Base-by-base conservation (phyloP, 1,284 basidiomycete genomes). In the Leccinum pallidistipes region DNA sequence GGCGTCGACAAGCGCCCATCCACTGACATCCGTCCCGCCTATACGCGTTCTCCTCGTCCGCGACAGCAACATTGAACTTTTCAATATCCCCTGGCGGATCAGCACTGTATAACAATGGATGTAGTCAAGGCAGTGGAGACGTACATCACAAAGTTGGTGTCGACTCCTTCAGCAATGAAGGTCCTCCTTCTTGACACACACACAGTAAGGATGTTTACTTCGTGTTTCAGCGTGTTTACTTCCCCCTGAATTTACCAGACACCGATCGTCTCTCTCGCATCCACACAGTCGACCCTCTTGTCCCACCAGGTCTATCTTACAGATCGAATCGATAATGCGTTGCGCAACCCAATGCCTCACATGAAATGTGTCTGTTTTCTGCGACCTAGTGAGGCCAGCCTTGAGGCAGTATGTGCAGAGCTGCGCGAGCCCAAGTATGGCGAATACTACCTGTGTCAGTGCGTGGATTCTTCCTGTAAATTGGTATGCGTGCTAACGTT, bases 301-400 rank as follows among this genome's bases (percentile, higher is more conserved):
- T 87, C 94, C 3, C 94, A 98, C 69, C 95, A 99, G 74, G 94
- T 99, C 21, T 99, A 99, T 76, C 86, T 99, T 57, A 99, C 97
- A 1, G 97, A 99, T 79, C 85, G 95, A 61, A 93, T 99, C 73
- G 95, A 97, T 80, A 98, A 98, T 76, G 83, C 80, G 72, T 87
- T 88, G 67, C 87, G 92, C 65, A 94, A 96, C 72, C 80, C 92
- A 16, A 94, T 98, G 86, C 86, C 91, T 14, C 97, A 99, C 74
- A 91, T 99, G 82, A 95, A 96, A 77, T 99, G 97, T 73, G 87
- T 99, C 56, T 97, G 94, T 72, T 95, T 99, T 73, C 80, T 99
- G 9, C 87, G 93, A 56, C 90, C 90, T 24, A 90, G 84, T 58
- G 86, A 91, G 56, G 85, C 89, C 34, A 95, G 92, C 68, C 80